These are phyloP conservation scores for Phytophthora litchii DNA, from an alignment of 352 stramenopile species.

Conservation along the genomic window DNA sequence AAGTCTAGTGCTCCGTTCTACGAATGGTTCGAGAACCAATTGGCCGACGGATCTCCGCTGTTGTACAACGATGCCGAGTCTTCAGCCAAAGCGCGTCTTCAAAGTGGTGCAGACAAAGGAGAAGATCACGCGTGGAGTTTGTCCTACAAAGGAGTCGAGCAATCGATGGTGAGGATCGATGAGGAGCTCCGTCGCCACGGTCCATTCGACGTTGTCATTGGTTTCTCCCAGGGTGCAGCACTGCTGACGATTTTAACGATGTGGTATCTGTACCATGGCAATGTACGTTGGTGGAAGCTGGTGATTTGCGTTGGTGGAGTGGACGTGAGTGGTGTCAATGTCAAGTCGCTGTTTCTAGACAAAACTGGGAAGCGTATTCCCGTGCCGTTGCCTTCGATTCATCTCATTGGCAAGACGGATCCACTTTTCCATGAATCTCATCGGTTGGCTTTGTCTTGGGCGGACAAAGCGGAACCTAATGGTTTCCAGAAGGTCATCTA, in stretches of 20 bases:
- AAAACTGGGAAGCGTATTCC: conserved; percentile 27
- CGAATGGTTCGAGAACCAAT: conserved; percentile 52
- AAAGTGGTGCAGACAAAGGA: conserved; percentile 33
- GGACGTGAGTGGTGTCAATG: conserved; percentile 38
- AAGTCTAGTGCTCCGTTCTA: conserved; percentile 41
- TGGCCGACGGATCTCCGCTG: conserved; percentile 28
- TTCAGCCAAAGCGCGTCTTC: conserved; percentile 29
- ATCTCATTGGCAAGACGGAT: conserved; percentile 68
- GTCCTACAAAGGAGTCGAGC: conserved; percentile 41
- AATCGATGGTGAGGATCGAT: conserved; percentile 45
- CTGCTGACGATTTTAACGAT: conserved; percentile 48
- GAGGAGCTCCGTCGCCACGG: conserved; percentile 36
- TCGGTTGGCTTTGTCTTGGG: conserved; percentile 40
- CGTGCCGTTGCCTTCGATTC: conserved; percentile 46
- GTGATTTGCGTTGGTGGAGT: conserved; percentile 45
- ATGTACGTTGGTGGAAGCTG: conserved; percentile 45
- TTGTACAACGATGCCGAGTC: conserved; percentile 44
- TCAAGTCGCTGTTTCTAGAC: conserved; percentile 45
- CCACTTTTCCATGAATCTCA: conserved; percentile 54
- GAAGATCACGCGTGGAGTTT: conserved; percentile 38
- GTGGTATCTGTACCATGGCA: conserved; percentile 37
- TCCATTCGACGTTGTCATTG: conserved; percentile 53
- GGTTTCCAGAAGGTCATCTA: conserved; percentile 34
- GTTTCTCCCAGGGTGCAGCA: conserved; percentile 56
- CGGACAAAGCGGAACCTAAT: conserved; percentile 11